Evolutionary conservation across 305 asterid species (phyloP), one percentile per base, ranked within the genome.

Genomic region (Fraxinus albicans): DNA sequence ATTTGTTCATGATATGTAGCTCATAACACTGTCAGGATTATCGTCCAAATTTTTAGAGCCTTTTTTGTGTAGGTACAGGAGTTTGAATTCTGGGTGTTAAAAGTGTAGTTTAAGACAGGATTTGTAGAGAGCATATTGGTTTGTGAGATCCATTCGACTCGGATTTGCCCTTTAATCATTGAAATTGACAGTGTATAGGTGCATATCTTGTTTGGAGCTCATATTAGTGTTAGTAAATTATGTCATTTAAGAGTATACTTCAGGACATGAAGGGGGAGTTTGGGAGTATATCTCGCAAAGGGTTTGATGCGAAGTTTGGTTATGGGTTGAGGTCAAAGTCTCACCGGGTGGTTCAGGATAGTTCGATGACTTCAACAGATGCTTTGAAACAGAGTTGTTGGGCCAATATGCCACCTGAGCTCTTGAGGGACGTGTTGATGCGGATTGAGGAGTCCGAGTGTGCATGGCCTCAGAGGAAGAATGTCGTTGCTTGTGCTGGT

Each of bases 381-480:
- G 97, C 93, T 83, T 85, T 96, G 84, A 87, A 88, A 92, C 98
- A 92, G 89, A 93, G 99, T 83, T 92, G 98, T 81, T 95, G 99
- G 98, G 95, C 94, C 7, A 93, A 91, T 83, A 87, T 95, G 96
- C 98, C 99, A 0, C 89, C 95, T 0, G 99, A 95, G 96, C 94
- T 95, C 8, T 86, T 95, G 90, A 92, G 97, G 86, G 99, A 94
- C 27, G 98, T 95, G 10, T 85, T 94, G 6, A 84, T 87, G 89
- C 79, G 98, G 88, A 89, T 95, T 60, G 98, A 95, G 90, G 93
- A 84, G 73, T 91, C 97, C 0, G 98, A 96, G 78, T 67, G 84
- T 78, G 81, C 86, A 3, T 96, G 99, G 98, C 98, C 93, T 6
- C 83, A 83, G 4, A 81, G 98, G 74, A 89, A 84, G 91, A 84